Base-by-base conservation (phyloP, 257 asterid species). In the Solanum sitiens region DNA sequence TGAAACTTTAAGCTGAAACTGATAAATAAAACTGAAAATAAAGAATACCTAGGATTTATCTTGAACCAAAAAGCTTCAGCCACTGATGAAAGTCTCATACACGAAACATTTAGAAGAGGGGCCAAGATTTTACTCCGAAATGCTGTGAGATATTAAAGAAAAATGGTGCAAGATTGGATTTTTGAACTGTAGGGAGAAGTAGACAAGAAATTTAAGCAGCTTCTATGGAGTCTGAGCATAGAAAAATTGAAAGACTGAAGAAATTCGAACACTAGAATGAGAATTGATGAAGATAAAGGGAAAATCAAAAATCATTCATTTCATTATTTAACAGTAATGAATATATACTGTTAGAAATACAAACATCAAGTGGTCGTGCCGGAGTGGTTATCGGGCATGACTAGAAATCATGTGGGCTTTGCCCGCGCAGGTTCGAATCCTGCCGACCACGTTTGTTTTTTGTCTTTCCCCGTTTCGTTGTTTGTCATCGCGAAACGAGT, bases 381-480 rank as follows among this genome's bases (percentile, higher is more conserved):
- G 98, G 98, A 95, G 98, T 97, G 98, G 99, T 95, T 97, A 95
- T 97, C 98, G 98, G 98, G 98, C 98, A 97, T 95, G 99, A 97
- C 98, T 97, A 94, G 98, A 95, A 95, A 95, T 95, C 98, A 95
- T 97, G 98, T 94, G 99, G 98, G 98, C 98, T 95, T 3, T 95
- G 98, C 98, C 98, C 98, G 98, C 99, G 98, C 98, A 94, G 98
- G 98, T 96, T 95, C 98, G 98, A 95, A 96, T 96, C 98, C 99
- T 94, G 98, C 99, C 98, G 95, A 93, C 95, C 98, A 96, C 98
- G 96, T 37, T 21, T 2, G 4, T 7, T 23, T 53, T 53, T 53
- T 18, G 25, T 59, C 25, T 20, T 32, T 33, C 27, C 25, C 14
- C 5, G 3, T 14, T 27, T 67, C 25, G n/a, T 65, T 12, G 9